Evolutionary conservation across 441 rosid species (phyloP), one percentile per base, ranked within the genome.

Genomic region (Euphorbia schlechtendalii): DNA sequence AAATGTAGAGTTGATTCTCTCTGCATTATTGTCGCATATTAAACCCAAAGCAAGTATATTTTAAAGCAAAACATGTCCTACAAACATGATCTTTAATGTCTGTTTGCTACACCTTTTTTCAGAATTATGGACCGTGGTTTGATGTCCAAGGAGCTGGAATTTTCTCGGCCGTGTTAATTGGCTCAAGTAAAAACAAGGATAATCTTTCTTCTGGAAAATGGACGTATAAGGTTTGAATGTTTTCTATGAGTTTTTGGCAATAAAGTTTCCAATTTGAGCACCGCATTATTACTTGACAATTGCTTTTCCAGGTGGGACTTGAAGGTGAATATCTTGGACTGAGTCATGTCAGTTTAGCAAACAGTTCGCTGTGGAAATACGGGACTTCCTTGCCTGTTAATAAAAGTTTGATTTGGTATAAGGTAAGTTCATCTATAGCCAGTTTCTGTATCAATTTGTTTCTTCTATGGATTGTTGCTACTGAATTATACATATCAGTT

Each of bases 101-200:
- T 21, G 36, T 46, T 34, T 21, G 3, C 8, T 14, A 45, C 67
- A 30, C 1, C 11, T 1, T 14, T 48, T 55, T 67, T 57, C 72
- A 86, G 93, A 84, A 86, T 56, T 84, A 66, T 2, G 93, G 93
- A 41, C 85, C 86, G 5, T 83, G 85, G 85, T 86, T 86, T 55
- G 93, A 84, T 63, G 66, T 79, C 64, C 74, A 75, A 70, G 89
- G 85, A 55, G 85, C 89, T 3, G 93, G 93, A 75, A 56, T 78
- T 15, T 41, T 63, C 63, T 59, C 78, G 2, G 89, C 83, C 54
- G 8, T 66, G 15, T 64, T 86, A 25, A 41, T 67, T 59, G 77
- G 63, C 59, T 60, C 56, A 49, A 73, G 40, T 18, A 69, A 76
- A 17, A 60, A 17, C 49, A 83, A 48, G 61, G 63, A 45, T 24